These are phyloP conservation scores for Podospora pseudocomata DNA, from an alignment of 495 filamentous ascomycete genomes.

Conservation along the genomic window DNA sequence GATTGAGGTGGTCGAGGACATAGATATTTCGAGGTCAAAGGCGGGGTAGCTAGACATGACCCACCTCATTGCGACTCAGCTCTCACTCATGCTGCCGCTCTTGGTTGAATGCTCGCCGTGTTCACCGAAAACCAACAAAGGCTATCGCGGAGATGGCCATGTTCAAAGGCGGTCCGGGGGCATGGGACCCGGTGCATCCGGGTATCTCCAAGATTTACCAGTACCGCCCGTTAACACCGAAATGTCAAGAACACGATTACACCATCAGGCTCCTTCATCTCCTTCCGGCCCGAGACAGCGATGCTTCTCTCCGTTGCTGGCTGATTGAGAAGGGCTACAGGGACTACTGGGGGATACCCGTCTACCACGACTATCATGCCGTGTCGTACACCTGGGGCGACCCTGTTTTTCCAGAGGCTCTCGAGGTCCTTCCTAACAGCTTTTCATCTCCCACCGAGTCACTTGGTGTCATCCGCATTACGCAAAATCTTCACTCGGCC, in stretches of 20 bases:
- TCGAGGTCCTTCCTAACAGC: background rate
- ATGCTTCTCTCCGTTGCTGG: background rate
- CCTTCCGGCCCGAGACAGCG: background rate
- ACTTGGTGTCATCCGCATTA: background rate
- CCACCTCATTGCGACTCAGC: no score
- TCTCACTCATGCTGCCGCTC: no score
- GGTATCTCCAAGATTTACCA: background rate
- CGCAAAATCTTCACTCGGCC: slow-evolving; percentile 1
- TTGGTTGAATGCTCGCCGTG: no score
- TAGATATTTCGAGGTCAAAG: no score
- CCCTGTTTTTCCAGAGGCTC: background rate
- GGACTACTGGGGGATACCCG: background rate
- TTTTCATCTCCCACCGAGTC: background rate
- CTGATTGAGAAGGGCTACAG: background rate
- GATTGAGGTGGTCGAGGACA: background rate
- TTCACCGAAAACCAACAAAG: no score
- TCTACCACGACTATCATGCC: background rate
- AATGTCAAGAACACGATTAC: background rate
- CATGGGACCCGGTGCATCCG: background rate
- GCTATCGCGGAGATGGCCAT: no score
- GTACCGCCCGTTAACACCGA: background rate
- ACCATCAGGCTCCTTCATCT: background rate
- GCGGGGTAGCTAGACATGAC: no score
- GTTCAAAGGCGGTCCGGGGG: no score
- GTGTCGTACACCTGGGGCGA: slow-evolving; percentile 1